Evolutionary conservation across 1,139 yeast species (phyloP).

Genomic region (Kodamaea fungicola): DNA sequence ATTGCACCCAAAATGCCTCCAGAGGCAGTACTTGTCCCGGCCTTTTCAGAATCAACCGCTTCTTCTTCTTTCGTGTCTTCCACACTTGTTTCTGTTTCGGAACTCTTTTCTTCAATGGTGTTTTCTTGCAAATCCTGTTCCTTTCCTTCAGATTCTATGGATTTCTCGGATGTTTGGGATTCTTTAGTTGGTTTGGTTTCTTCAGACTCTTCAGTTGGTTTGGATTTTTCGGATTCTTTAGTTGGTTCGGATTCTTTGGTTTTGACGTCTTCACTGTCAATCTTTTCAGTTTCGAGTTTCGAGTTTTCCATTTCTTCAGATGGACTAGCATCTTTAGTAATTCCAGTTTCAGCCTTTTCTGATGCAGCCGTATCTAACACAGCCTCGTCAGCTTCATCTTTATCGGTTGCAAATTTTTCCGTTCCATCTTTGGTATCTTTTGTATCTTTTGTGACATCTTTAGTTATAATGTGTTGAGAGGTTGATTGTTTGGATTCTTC

Average conservation of each 20-base stretch:
- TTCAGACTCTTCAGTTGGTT: conserved; percentile 1
- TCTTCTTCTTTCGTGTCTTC: conserved; percentile 3
- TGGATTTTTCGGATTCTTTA: background rate
- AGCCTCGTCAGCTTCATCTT: conserved; percentile 3
- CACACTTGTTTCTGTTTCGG: conserved; percentile 1
- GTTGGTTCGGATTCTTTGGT: background rate
- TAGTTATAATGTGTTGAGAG: no score
- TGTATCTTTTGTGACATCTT: background rate
- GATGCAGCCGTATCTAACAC: conserved; percentile 12
- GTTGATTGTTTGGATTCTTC: background rate
- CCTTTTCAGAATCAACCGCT: background rate
- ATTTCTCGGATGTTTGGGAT: background rate
- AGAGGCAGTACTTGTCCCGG: conserved; percentile 1
- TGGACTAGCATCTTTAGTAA: conserved; percentile 8
- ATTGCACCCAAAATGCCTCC: conserved; percentile 4
- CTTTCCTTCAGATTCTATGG: background rate
- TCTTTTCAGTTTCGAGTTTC: background rate
- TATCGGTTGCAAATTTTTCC: conserved; percentile 9
- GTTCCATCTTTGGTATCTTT: background rate
- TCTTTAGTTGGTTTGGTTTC: background rate
- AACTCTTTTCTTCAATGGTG: background rate
- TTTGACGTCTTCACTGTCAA: background rate
- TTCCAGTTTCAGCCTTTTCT: conserved; percentile 11
- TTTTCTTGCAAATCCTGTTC: no score
- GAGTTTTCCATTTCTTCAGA: no score